A percentile compares a stretch with the other conserved stretches of the same genome.
Conservation (phyloP, 805 yeast species). For the Metahyphopichia silvanorum region DNA sequence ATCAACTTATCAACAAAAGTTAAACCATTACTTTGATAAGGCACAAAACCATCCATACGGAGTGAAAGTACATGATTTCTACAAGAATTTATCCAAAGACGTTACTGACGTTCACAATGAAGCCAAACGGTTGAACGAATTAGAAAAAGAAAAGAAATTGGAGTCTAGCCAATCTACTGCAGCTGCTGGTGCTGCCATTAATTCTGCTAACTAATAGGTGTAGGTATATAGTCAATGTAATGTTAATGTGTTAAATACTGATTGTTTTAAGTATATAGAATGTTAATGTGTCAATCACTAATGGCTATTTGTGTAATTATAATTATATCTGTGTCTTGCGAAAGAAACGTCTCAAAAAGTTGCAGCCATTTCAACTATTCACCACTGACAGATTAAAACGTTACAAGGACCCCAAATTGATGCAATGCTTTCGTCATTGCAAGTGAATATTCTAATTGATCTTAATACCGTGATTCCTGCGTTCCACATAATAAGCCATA, state of each 20-base stretch:
- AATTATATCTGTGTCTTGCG: too few species aligned
- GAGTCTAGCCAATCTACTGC: slow-evolving; percentile 5
- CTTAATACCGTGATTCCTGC: not conserved
- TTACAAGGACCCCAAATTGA: too few species aligned
- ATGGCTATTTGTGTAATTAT: too few species aligned
- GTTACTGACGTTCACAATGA: slow-evolving; percentile 67
- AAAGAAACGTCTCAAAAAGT: too few species aligned
- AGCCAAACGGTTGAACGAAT: slow-evolving; percentile 66
- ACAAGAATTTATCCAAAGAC: slow-evolving; percentile 52
- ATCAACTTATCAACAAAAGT: slow-evolving; percentile 29
- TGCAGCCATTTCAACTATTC: too few species aligned
- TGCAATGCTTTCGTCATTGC: too few species aligned
- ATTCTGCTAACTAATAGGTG: slow-evolving; percentile 5
- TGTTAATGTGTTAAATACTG: too few species aligned
- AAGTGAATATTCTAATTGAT: slow-evolving; percentile 1
- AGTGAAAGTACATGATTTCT: slow-evolving; percentile 57
- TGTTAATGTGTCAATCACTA: too few species aligned
- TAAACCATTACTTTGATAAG: slow-evolving; percentile 45
- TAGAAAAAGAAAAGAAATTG: slow-evolving; percentile 40
- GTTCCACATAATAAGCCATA: too few species aligned
- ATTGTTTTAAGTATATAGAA: too few species aligned
- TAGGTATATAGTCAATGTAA: not conserved
- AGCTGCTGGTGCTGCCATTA: slow-evolving; percentile 6
- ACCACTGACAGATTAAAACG: too few species aligned
- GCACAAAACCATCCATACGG: slow-evolving; percentile 51